Conservation (phyloP, 2,329 filamentous ascomycete species). For the Tympanopsis confertula region DNA sequence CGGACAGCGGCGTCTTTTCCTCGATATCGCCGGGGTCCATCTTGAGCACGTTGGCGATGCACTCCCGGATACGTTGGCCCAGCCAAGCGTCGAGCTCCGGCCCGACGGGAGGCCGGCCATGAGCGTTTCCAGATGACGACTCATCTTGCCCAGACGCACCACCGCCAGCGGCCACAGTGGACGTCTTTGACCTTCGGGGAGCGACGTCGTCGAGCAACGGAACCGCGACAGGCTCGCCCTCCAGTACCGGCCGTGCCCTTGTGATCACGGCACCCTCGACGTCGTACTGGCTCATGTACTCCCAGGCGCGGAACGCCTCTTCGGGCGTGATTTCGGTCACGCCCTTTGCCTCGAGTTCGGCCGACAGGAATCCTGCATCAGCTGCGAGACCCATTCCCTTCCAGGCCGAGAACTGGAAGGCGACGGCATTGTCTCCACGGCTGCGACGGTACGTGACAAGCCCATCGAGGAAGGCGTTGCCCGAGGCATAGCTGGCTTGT, state of each 20-base stretch:
- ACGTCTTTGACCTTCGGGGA: conserved; percentile 5
- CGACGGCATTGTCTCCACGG: conserved; percentile 24
- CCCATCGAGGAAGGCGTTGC: conserved; percentile 19
- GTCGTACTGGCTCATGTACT: conserved; percentile 18
- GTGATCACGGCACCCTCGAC: conserved; percentile 24
- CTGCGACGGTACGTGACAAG: conserved; percentile 14
- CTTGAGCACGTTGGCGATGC: conserved; percentile 19
- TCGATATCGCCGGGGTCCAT: conserved; percentile 20
- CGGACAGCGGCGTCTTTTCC: conserved; percentile 15
- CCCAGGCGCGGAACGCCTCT: conserved; percentile 29
- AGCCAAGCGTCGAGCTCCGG: conserved; percentile 17
- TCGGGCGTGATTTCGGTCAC: conserved; percentile 26
- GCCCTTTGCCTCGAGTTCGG: conserved; percentile 25
- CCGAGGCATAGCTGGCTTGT: conserved; percentile 14
- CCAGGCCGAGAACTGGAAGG: conserved; percentile 30
- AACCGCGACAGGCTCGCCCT: conserved; percentile 13
- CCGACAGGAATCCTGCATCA: conserved; percentile 21
- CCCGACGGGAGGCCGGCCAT: conserved; percentile 4
- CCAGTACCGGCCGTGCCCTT: conserved; percentile 15
- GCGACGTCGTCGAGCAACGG: conserved; percentile 16
- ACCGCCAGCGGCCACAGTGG: neutral
- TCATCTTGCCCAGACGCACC: neutral
- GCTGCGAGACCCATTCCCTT: conserved; percentile 23
- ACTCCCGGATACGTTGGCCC: conserved; percentile 15
- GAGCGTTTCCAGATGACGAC: neutral